These are phyloP conservation scores for Diaporthe eres DNA, from an alignment of 2,329 filamentous ascomycete species.

Conservation along the genomic window DNA sequence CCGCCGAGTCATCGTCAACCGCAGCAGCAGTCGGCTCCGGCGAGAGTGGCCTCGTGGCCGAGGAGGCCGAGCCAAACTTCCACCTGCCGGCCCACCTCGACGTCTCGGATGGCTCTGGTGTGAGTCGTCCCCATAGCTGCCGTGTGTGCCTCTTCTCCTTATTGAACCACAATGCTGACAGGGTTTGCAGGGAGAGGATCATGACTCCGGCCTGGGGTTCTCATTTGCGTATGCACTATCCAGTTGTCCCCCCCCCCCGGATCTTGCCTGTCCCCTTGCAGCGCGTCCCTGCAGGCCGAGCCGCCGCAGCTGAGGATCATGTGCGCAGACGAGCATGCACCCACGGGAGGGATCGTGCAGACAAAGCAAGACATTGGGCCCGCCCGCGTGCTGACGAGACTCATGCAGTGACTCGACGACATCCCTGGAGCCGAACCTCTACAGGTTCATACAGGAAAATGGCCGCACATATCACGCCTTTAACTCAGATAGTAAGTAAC, in stretches of 20 bases:
- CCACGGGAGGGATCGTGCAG: neutral
- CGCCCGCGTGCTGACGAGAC: neutral
- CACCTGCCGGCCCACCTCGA: conserved; percentile 31
- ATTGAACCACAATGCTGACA: neutral
- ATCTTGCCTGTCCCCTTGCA: neutral
- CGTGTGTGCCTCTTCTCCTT: neutral
- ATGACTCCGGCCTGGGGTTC: conserved; percentile 36
- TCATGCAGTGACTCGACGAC: conserved; percentile 48
- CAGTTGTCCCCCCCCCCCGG: no score
- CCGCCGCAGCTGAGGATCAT: neutral
- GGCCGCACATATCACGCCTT: conserved; percentile 51
- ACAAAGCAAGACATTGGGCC: neutral
- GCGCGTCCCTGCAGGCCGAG: neutral
- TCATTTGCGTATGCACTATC: conserved; percentile 35
- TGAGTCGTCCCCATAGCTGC: neutral
- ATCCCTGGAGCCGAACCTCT: conserved; percentile 47
- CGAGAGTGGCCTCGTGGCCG: conserved; percentile 4
- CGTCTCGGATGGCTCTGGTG: conserved; percentile 36
- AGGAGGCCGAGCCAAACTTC: neutral
- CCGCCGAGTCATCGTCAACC: conserved; percentile 7
- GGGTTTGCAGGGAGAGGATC: conserved; percentile 29
- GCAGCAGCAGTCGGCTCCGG: neutral
- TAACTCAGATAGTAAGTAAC: conserved; percentile 49
- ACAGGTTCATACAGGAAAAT: conserved; percentile 49
- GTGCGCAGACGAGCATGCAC: neutral